Percentiles rank a stretch among this genome's conserved stretches.
These are phyloP conservation scores for Asclepias syriaca DNA, from an alignment of 257 asterid genomes.

Conservation along the genomic window DNA sequence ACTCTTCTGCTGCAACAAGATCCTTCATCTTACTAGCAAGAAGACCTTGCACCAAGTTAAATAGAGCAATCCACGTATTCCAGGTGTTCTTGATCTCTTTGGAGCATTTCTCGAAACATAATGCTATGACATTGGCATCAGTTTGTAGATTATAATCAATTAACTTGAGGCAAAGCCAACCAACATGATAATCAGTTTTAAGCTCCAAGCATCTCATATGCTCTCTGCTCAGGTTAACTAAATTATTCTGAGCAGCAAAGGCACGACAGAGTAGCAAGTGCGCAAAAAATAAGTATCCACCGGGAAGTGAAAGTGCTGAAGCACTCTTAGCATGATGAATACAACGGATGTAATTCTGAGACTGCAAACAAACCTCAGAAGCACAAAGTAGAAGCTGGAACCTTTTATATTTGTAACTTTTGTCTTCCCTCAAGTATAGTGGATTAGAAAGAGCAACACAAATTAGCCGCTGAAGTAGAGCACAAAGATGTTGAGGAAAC, in stretches of 20 bases:
- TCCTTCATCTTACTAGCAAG: slow-evolving; percentile 56
- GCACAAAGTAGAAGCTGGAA: slow-evolving; percentile 85
- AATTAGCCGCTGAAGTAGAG: slow-evolving; percentile 53
- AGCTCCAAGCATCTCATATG: slow-evolving; percentile 70
- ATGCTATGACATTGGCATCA: slow-evolving; percentile 38
- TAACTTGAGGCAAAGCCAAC: slow-evolving; percentile 80
- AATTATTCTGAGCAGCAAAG: slow-evolving; percentile 57
- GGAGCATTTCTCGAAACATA: slow-evolving; percentile 60
- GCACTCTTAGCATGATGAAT: slow-evolving; percentile 54
- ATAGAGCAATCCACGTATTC: slow-evolving; percentile 68
- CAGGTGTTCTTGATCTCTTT: slow-evolving; percentile 52
- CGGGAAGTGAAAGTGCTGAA: slow-evolving; percentile 44
- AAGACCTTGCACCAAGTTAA: slow-evolving; percentile 74
- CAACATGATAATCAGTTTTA: slow-evolving; percentile 62
- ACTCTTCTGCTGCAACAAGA: slow-evolving; percentile 65
- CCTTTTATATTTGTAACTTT: slow-evolving; percentile 38
- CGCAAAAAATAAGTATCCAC: slow-evolving; percentile 58
- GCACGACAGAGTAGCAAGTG: slow-evolving; percentile 89
- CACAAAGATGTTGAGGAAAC: slow-evolving; percentile 58
- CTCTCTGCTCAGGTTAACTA: slow-evolving; percentile 41
- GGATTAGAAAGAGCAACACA: slow-evolving; percentile 51
- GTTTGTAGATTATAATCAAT: slow-evolving; percentile 59
- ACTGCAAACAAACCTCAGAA: slow-evolving; percentile 77
- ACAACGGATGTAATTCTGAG: slow-evolving; percentile 55
- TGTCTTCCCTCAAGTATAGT: slow-evolving; percentile 25